These are phyloP conservation scores for Arabidopsis thaliana DNA, from an alignment of 345 rosid species.

Conservation along the genomic window DNA sequence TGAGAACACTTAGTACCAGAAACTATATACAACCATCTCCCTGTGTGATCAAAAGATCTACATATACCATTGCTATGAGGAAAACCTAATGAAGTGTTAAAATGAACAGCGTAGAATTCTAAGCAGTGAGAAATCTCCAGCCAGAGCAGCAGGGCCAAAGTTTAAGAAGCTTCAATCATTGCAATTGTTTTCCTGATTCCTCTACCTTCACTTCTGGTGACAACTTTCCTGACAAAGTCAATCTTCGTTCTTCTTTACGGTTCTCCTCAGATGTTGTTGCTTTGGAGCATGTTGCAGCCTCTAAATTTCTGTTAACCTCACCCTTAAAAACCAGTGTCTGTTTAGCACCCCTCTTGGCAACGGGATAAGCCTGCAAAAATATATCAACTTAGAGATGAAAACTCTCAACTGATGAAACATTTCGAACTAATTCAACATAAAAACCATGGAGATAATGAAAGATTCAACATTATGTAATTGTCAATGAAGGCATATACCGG, in stretches of 20 bases:
- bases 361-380: conserved; percentile 26
- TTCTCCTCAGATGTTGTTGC: conserved; percentile 22
- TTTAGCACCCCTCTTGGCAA: conserved; percentile 37
- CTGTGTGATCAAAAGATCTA: conserved; percentile 1
- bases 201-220: conserved; percentile 26
- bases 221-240: neutral
- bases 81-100: conserved; percentile 8
- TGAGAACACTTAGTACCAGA: conserved; percentile 16
- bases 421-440: neutral
- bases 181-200: conserved; percentile 23
- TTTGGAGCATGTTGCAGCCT: conserved; percentile 21
- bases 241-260: conserved; percentile 5
- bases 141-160: conserved; percentile 12
- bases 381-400: conserved; percentile 6
- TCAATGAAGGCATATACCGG: conserved; percentile 31
- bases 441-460: conserved; percentile 5
- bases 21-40: conserved; percentile 30
- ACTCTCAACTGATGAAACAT: neutral
- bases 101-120: neutral
- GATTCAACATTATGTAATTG: conserved; percentile 5
- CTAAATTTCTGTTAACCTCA: conserved; percentile 16
- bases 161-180: conserved; percentile 16
- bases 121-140: conserved; percentile 5
- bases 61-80: neutral
- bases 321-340: conserved; percentile 36